Conservation (phyloP, 345 rosid genomes). For the Eucalyptus erythrocorys region DNA sequence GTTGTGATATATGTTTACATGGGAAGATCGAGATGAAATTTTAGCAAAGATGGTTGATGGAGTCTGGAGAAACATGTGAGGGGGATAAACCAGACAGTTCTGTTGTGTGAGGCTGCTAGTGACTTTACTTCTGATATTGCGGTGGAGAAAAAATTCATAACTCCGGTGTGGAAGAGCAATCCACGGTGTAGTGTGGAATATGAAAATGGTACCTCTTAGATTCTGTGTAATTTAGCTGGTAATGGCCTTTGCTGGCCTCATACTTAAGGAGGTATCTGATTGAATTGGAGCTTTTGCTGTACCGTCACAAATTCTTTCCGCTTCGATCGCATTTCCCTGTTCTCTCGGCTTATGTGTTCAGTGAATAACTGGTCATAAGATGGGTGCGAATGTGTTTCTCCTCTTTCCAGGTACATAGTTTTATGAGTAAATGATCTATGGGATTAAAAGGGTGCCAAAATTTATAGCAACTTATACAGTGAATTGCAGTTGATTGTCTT, state of each 20-base stretch:
- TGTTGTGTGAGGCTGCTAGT: not conserved
- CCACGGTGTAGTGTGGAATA: not conserved
- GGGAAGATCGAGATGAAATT: not conserved
- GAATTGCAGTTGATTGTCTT: not conserved
- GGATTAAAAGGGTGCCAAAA: not conserved
- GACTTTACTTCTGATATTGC: not conserved
- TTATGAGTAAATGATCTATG: not conserved
- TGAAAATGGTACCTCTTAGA: not conserved
- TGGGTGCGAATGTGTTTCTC: not conserved
- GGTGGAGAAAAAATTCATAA: not conserved
- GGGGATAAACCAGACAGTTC: not conserved
- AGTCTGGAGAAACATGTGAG: not conserved
- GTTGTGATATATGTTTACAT: not conserved
- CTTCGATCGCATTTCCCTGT: not conserved
- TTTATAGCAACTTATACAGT: not conserved
- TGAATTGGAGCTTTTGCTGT: not conserved
- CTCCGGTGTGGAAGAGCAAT: not conserved
- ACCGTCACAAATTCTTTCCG: not conserved
- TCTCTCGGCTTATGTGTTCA: not conserved
- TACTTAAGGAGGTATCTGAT: not conserved
- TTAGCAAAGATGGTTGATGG: not conserved
- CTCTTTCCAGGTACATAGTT: not conserved
- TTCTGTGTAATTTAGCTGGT: not conserved
- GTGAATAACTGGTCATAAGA: not conserved
- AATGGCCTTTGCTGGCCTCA: not conserved